Conservation (phyloP, 2,329 filamentous ascomycete genomes). For the Sporothrix pallida region DNA sequence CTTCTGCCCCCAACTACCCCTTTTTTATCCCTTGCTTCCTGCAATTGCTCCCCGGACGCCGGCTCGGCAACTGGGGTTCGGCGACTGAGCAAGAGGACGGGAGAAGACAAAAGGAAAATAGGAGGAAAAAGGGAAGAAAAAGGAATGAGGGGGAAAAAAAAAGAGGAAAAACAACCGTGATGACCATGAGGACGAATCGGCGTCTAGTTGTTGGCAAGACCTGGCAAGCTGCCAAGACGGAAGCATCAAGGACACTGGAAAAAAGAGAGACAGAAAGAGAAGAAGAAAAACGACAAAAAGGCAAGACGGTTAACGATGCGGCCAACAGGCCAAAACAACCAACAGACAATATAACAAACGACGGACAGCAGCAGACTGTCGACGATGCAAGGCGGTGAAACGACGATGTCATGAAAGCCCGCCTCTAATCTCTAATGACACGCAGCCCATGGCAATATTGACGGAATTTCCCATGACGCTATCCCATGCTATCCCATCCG, state of each 20-base stretch:
- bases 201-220: neutral
- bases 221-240: neutral
- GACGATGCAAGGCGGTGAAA: neutral
- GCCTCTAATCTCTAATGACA: no score
- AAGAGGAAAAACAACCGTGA: neutral
- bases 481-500: neutral
- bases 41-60: neutral
- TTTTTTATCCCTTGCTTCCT: slow-evolving; percentile 15
- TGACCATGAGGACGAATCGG: neutral
- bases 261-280: neutral
- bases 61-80: slow-evolving; percentile 8
- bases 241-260: neutral
- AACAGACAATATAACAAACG: neutral
- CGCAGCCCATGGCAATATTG: neutral
- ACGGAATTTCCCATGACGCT: slow-evolving; percentile 4
- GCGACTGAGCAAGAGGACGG: neutral
- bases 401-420: neutral
- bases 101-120: neutral
- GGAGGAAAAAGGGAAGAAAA: neutral
- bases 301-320: neutral
- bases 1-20: neutral
- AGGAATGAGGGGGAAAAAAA: neutral
- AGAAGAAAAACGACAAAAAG: neutral
- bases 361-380: neutral
- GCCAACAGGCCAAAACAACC: neutral